phyloP scores from a whole-genome alignment of 2,329 filamentous ascomycete species.

The Phialophora chinensis region DNA sequence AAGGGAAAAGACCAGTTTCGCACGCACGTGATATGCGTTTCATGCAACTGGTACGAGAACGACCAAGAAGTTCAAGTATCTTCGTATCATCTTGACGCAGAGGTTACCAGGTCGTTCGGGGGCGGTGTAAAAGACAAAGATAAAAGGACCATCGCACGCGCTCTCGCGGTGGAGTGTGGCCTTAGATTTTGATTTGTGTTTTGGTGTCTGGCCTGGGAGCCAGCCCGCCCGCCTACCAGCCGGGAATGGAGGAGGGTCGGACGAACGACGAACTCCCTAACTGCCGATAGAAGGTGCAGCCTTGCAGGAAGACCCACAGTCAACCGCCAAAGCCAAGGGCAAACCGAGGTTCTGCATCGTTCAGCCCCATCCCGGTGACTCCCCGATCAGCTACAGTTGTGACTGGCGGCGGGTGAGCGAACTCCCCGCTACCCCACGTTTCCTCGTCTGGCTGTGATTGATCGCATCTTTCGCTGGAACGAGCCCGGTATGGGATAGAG shows the following conservation, averaged over 20 bases:
- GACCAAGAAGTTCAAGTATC: not conserved
- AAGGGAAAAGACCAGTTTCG: not conserved
- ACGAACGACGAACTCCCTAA: slow-evolving; percentile 1
- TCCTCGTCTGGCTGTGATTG: not conserved
- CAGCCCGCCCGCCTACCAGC: not conserved
- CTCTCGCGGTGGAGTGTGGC: not conserved
- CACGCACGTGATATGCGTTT: not conserved
- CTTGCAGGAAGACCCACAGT: not conserved
- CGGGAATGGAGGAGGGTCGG: not conserved
- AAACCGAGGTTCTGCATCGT: not conserved
- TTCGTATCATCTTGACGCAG: not conserved
- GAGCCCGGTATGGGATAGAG: not conserved
- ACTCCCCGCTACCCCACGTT: not conserved
- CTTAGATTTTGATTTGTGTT: not conserved
- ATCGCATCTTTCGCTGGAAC: not conserved
- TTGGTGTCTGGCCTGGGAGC: not conserved
- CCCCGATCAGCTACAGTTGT: not conserved
- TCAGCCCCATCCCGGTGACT: not conserved
- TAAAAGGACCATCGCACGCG: not conserved
- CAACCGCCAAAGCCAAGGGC: not conserved
- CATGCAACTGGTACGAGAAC: not conserved
- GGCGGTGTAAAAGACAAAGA: not conserved
- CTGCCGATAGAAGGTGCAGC: slow-evolving; percentile 1
- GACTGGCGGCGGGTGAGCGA: not conserved
- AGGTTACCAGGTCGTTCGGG: not conserved